These are phyloP conservation scores for Citrus reticulata DNA, from an alignment of 345 rosid genomes.

Conservation along the genomic window DNA sequence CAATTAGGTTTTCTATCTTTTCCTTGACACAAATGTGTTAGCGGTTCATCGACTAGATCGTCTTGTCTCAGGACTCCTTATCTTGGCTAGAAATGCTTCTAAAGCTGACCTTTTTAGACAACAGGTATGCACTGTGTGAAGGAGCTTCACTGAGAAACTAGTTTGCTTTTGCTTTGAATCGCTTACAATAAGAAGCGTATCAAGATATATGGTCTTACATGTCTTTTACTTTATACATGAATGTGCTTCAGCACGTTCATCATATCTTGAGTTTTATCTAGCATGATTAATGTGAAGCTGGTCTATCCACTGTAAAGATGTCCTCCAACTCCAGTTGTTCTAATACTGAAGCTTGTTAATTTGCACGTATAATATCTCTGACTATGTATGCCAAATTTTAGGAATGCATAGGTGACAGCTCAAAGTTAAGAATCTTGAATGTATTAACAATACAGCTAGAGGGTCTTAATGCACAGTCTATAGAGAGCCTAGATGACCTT, in stretches of 20 bases:
- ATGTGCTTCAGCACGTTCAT: not conserved
- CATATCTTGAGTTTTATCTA: not conserved
- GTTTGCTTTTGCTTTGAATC: not conserved
- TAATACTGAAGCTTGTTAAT: not conserved
- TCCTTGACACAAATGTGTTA: slow-evolving; percentile 40
- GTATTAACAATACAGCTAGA: not conserved
- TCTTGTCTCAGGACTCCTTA: slow-evolving; percentile 90
- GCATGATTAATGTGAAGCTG: not conserved
- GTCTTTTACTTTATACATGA: not conserved
- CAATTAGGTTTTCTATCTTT: slow-evolving; percentile 13
- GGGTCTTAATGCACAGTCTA: not conserved
- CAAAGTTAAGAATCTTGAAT: not conserved
- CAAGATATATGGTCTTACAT: not conserved
- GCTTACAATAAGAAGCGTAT: not conserved
- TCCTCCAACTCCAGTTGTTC: not conserved
- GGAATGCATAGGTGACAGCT: not conserved
- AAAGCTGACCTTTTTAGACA: slow-evolving; percentile 83
- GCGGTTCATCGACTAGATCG: slow-evolving; percentile 85
- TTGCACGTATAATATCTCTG: not conserved
- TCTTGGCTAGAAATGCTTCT: slow-evolving; percentile 76
- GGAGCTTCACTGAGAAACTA: not conserved
- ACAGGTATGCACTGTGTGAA: slow-evolving; percentile 45
- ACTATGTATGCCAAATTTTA: not conserved
- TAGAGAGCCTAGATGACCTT: not conserved
- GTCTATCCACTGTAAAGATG: not conserved